Base-by-base conservation (phyloP, 306 rosid species). In the Malus sieversii region DNA sequence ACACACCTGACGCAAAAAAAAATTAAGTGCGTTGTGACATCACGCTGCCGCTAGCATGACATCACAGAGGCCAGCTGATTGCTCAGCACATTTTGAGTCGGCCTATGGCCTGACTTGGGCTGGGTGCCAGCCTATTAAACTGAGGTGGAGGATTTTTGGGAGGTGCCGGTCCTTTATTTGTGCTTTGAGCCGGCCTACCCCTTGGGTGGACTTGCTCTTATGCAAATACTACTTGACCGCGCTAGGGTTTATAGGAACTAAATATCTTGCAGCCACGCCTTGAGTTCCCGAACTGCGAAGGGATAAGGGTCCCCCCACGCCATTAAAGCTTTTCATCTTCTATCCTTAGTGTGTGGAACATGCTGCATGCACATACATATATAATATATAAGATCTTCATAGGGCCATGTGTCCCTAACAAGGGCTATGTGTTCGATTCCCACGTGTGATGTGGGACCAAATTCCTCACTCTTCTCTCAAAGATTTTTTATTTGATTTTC, bases 361-460 rank as follows among this genome's bases (percentile, higher is more conserved):
- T 15, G 55, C 20, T 48, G 55, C 55, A 16, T 55, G 20, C 16
- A 27, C 66, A 58, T 25, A 38, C 68, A 55, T 66, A 10, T 68
- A 68, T 77, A 48, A 30, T 20, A 27, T 5, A 48, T 5, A 33
- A 40, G 63, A 76, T 76, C 79, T 76, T 55, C 10, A 68, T 23
- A 38, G 79, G 74, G 57, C 74, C 79, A 67, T 23, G 45, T 14
- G 30, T 76, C 55, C 13, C 68, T 7, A 57, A 53, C 74, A 22
- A 22, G 19, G 51, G 20, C 48, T 45, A 25, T 6, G 16, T 0
- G 40, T 40, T 20, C 64, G 12, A 38, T 22, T 3, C 25, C 20
- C 79, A 76, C 79, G 74, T 67, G 74, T 67, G 67, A 25, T 52
- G 58, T 2, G 59, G 79, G 79, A 23, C 73, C 66, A 55, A 53